Evolutionary conservation across 2,329 filamentous ascomycete genomes (phyloP), one percentile per base, ranked within the genome.

Genomic region (Nigrospora sphaerica): DNA sequence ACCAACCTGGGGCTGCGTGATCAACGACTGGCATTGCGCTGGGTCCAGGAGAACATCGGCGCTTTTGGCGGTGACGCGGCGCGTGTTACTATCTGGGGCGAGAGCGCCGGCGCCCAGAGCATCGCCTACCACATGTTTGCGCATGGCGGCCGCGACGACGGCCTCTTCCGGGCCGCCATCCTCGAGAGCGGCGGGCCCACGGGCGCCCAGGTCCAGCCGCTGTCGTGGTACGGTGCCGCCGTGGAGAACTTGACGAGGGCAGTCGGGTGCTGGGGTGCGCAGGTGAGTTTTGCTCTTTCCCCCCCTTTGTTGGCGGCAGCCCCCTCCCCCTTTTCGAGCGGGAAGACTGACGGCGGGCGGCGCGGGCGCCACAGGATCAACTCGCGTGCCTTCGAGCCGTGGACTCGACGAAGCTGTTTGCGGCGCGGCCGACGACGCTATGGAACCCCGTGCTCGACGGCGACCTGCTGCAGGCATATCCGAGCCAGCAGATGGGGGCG

Each of bases 71-170:
- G 77, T 7, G 69, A 80, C 47, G 67, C 70, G 0, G 48, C 46
- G 1, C 70, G 72, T 13, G 73, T 81, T 1, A 78, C 74, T 0
- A 69, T 80, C 28, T 68, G 67, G 55, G 77, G 78, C 1, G 70
- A 77, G 52, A 74, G 70, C 0, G 76, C 78, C 0, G 77, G 78
- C 17, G 43, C 43, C 18, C 37, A 39, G 28, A 45, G 43, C 43
- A 33, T 45, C 36, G 32, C 37, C 19, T 40, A 45, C 43, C 43
- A 45, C 41, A 64, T 72, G 18, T 68, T 76, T 32, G 74, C 76
- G 10, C 78, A 80, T 50, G 72, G 71, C 33, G 78, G 79, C 0
- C 65, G 75, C 31, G 69, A 82, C 44, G 77, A 82, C 46, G 62
- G 65, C 0, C 62, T 83, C 0, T 83, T 80, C 54, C 69, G 70